phyloP scores from a whole-genome alignment of 78 protist genomes.

The Dictyostelium discoideum region DNA sequence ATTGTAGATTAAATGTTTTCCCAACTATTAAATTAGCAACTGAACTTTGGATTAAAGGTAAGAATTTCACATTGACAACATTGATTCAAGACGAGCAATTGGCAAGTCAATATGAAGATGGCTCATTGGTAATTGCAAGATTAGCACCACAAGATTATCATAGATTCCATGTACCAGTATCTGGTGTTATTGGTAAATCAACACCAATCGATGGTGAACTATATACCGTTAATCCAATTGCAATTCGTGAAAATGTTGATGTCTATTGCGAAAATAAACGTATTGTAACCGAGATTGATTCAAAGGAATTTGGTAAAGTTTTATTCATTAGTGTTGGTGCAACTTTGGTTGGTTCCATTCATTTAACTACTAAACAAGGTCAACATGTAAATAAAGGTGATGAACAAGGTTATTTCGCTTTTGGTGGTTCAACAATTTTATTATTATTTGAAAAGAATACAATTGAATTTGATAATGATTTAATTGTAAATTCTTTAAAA shows the following conservation, averaged over 20 bases:
- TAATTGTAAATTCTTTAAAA: conserved; percentile 76
- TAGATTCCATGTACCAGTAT: conserved; percentile 86
- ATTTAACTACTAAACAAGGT: conserved; percentile 54
- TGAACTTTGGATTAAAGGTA: conserved; percentile 87
- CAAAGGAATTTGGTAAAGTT: conserved; percentile 75
- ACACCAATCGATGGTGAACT: conserved; percentile 73
- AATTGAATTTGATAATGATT: conserved; percentile 82
- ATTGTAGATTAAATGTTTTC: conserved; percentile 81
- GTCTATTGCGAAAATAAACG: conserved; percentile 88
- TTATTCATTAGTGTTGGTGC: conserved; percentile 87
- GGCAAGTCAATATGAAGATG: conserved; percentile 72
- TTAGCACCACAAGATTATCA: conserved; percentile 93
- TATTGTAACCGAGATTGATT: conserved; percentile 38
- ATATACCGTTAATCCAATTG: conserved; percentile 90
- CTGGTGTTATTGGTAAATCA: conserved; percentile 63
- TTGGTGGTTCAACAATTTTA: conserved; percentile 89
- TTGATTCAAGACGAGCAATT: conserved; percentile 53
- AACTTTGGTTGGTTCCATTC: conserved; percentile 89
- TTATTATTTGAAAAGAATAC: conserved; percentile 70
- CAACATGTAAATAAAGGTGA: conserved; percentile 73
- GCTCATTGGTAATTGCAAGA: conserved; percentile 84
- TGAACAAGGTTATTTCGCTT: conserved; percentile 90
- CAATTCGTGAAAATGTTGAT: conserved; percentile 78
- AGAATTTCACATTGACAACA: conserved; percentile 15
- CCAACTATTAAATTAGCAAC: conserved; percentile 77